Evolutionary conservation across 1,139 yeast genomes (phyloP).

Genomic region (Suhomyces wounanorum): DNA sequence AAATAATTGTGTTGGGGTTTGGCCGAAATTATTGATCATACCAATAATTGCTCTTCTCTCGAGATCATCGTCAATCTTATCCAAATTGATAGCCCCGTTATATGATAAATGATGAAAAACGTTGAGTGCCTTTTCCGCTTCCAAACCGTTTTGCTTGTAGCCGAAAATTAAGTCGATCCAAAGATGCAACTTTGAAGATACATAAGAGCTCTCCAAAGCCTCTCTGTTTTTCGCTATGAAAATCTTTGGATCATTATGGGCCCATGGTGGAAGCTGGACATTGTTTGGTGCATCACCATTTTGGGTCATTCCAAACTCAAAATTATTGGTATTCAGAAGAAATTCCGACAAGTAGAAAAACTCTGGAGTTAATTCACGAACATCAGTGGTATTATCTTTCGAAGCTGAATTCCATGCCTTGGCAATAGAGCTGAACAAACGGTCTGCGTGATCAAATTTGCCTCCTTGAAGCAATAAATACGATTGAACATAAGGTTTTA

Average conservation of each 20-base stretch:
- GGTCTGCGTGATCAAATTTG: constrained; percentile 81
- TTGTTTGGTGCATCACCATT: constrained; percentile 58
- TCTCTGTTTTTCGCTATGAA: constrained; percentile 75
- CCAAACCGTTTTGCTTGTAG: constrained; percentile 67
- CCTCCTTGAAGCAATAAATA: constrained; percentile 82
- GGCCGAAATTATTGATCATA: constrained; percentile 87
- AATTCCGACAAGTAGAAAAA: constrained; percentile 81
- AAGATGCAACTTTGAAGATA: constrained; percentile 67
- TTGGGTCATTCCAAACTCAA: constrained; percentile 69
- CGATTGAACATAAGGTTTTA: constrained; percentile 79
- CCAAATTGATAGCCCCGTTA: constrained; percentile 78
- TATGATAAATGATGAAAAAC: constrained; percentile 83
- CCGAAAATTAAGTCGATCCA: constrained; percentile 91
- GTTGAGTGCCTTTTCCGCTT: constrained; percentile 64
- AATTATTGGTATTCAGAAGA: constrained; percentile 59
- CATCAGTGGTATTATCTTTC: constrained; percentile 78
- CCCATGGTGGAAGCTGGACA: constrained; percentile 81
- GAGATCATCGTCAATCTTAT: constrained; percentile 65
- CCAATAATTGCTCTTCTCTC: constrained; percentile 79
- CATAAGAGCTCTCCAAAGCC: constrained; percentile 80
- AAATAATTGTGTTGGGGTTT: constrained; percentile 76
- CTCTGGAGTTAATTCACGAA: constrained; percentile 82
- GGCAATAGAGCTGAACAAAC: constrained; percentile 69
- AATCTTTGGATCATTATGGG: constrained; percentile 67
- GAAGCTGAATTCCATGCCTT: constrained; percentile 83